Conservation (phyloP, 2,329 filamentous ascomycete species). For the Paradendryphiella salina region DNA sequence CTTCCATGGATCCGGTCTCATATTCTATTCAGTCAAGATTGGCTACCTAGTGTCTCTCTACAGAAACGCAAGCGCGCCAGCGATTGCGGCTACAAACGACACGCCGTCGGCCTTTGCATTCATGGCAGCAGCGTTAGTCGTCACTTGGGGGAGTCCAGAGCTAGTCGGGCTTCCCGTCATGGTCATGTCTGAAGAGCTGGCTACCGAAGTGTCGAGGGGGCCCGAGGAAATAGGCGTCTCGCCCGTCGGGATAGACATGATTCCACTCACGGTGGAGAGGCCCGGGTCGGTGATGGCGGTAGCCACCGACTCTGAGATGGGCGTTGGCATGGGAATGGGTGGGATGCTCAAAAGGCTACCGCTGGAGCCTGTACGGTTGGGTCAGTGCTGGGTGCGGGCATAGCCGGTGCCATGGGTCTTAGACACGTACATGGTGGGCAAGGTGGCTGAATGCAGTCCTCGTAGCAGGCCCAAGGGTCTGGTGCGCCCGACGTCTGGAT, state of each 20-base stretch:
- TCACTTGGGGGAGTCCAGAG: constrained; percentile 4
- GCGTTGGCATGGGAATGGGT: constrained; percentile 1
- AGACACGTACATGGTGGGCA: constrained; percentile 33
- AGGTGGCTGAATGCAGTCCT: constrained; percentile 34
- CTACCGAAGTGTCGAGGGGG: constrained; percentile 5
- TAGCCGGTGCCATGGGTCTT: not conserved
- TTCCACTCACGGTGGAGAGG: constrained; percentile 7
- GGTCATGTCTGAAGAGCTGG: not conserved
- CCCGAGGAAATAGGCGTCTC: constrained; percentile 27
- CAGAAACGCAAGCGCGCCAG: constrained; percentile 33
- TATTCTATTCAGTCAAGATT: not conserved
- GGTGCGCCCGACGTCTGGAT: constrained; percentile 32
- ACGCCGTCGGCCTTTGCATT: constrained; percentile 16
- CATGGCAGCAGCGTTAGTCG: constrained; percentile 27
- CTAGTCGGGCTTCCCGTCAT: not conserved
- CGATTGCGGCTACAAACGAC: constrained; percentile 23
- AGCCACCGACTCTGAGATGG: constrained; percentile 1
- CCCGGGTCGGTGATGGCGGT: constrained; percentile 13
- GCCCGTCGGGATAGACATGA: constrained; percentile 25
- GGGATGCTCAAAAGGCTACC: constrained; percentile 18
- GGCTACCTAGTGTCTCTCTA: constrained; percentile 3
- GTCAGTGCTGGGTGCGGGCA: constrained; percentile 6
- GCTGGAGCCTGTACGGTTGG: constrained; percentile 3
- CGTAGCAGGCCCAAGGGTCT: constrained; percentile 25
- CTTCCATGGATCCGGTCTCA: too few relatives aligned